phyloP scores from a whole-genome alignment of 805 yeast genomes.

The Priceomyces castillae region DNA sequence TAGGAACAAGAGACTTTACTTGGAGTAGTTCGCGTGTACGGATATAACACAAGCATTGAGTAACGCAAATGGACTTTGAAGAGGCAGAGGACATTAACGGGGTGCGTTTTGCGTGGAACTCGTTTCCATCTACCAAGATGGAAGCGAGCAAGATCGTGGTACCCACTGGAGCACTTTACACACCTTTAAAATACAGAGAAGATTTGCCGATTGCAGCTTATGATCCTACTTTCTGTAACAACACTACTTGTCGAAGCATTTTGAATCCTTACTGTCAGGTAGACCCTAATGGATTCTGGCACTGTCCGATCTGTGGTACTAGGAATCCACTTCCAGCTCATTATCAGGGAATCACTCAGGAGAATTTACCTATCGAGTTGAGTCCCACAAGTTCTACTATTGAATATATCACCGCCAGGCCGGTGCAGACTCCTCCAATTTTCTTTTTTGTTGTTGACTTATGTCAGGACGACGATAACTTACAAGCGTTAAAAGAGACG shows the following conservation, averaged over 20 bases:
- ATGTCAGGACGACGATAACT: slow-evolving; percentile 85
- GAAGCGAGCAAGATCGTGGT: slow-evolving; percentile 91
- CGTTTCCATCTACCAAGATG: slow-evolving; percentile 81
- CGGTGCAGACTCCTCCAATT: slow-evolving; percentile 80
- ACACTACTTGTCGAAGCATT: slow-evolving; percentile 68
- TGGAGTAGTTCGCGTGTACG: background rate
- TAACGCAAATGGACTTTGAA: slow-evolving; percentile 35
- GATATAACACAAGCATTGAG: slow-evolving; percentile 3
- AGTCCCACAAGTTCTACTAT: slow-evolving; percentile 67
- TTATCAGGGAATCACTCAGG: slow-evolving; percentile 72
- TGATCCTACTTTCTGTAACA: slow-evolving; percentile 74
- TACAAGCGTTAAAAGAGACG: slow-evolving; percentile 79
- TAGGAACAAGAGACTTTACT: background rate
- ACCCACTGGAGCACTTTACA: slow-evolving; percentile 90
- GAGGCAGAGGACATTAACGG: slow-evolving; percentile 46
- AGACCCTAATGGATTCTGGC: slow-evolving; percentile 79
- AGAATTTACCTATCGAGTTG: slow-evolving; percentile 79
- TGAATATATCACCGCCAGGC: slow-evolving; percentile 80
- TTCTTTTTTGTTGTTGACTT: slow-evolving; percentile 84
- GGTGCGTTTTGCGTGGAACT: slow-evolving; percentile 52
- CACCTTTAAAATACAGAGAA: slow-evolving; percentile 83
- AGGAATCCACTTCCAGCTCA: slow-evolving; percentile 82
- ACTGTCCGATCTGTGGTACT: slow-evolving; percentile 76
- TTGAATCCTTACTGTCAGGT: slow-evolving; percentile 84
- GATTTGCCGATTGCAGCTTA: slow-evolving; percentile 76